Percentiles rank a stretch among this genome's conserved stretches.
phyloP scores from a whole-genome alignment of 1,139 yeast species.

The Hyphopichia fennica region DNA sequence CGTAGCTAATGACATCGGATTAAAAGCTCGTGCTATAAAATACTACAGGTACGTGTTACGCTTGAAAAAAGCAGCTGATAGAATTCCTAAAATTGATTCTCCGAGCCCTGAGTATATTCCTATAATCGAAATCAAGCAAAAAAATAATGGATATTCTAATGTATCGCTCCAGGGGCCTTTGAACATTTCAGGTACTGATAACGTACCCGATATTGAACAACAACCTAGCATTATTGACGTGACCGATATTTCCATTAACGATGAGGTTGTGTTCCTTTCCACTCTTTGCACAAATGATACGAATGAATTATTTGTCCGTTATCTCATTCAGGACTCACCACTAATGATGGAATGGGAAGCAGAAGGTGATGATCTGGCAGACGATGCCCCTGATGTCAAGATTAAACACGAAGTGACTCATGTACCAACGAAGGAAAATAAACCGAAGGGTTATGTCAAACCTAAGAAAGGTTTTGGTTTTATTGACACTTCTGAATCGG shows the following conservation, averaged over 20 bases:
- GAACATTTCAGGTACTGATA: not conserved
- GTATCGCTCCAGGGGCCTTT: constrained; percentile 1
- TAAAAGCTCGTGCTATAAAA: constrained; percentile 8
- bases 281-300: constrained; percentile 12
- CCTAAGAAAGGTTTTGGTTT: constrained; percentile 43
- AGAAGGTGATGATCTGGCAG: constrained; percentile 1
- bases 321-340: constrained; percentile 33
- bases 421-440: not conserved
- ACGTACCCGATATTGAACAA: not conserved
- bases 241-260: constrained; percentile 13
- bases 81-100: not conserved
- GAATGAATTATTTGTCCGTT: constrained; percentile 17
- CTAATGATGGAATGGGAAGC: constrained; percentile 23
- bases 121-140: not conserved
- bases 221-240: constrained; percentile 17
- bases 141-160: not conserved
- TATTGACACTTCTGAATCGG: constrained; percentile 22
- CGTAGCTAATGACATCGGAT: not conserved
- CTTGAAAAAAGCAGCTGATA: constrained; percentile 15
- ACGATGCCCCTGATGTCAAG: not conserved
- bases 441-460: constrained; percentile 19
- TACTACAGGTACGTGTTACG: constrained; percentile 21
- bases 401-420: not conserved
- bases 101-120: not conserved
- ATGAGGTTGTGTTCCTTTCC: constrained; percentile 18